Evolutionary conservation across 2,329 filamentous ascomycete genomes (phyloP), one percentile per base, ranked within the genome.

Genomic region (Exophiala dermatitidis): DNA sequence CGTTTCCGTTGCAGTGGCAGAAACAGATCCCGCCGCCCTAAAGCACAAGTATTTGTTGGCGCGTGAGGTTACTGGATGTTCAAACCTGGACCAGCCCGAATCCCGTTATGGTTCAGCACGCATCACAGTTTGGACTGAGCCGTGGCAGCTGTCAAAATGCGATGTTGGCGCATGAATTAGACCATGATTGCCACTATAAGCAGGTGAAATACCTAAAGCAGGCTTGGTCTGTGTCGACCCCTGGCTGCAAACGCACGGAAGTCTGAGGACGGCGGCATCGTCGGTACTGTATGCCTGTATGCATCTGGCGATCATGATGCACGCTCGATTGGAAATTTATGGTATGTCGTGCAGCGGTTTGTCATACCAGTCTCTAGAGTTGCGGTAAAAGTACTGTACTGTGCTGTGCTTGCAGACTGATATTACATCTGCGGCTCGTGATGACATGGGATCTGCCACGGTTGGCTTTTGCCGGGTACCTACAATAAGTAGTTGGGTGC

Each of bases 81-180:
- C 28, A 3, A 4, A 10, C 4, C 31, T 5, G 42, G 28, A 32
- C 28, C 42, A n/a, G 5, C 28, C 28, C 19, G 19, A 45, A 33
- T 9, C 28, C 42, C 7, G 42, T 31, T 7, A 10, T 31, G 42
- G 29, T 8, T 10, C 32, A 8, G 42, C 5, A 4, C 12, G 4
- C 28, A 10, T 33, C 28, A 31, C 28, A 32, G 32, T 31, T 32
- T 10, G 31, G 7, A 45, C 31, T n/a, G 29, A 3, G 31, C 28
- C 12, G 38, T 45, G 42, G 31, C 42, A 45, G 42, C 42, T 45
- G 42, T 45, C 42, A 45, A 32, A 45, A 33, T 4, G 10, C 42
- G 28, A 45, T 45, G 42, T 45, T 33, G 42, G 42, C 7, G 28
- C 42, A 45, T 45, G 5, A 45, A 45, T 45, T 32, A 5, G 38